Percentiles rank a stretch among this genome's conserved stretches.
Conservation (phyloP, 1,139 yeast species). For the Diutina sp. region DNA sequence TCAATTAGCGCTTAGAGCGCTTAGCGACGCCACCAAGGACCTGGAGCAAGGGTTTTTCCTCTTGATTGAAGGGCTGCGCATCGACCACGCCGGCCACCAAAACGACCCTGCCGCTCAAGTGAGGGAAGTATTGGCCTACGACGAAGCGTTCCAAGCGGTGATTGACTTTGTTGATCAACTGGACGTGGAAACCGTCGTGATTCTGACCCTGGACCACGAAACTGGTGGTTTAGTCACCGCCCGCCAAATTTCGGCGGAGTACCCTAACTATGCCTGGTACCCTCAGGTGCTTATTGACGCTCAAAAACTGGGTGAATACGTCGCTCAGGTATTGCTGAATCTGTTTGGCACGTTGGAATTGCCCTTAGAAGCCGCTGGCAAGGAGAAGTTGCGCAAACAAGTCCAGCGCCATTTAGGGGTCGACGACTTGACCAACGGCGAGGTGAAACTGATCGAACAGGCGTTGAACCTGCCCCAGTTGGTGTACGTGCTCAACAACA, state of each 20-base stretch:
- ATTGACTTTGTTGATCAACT: conserved; percentile 48
- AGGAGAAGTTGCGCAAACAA: conserved; percentile 12
- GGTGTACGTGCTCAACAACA: conserved; percentile 36
- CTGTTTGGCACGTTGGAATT: not conserved
- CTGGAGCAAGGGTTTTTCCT: conserved; percentile 72
- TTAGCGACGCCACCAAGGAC: conserved; percentile 50
- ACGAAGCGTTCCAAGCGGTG: conserved; percentile 61
- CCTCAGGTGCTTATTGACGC: conserved; percentile 53
- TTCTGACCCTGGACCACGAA: conserved; percentile 82
- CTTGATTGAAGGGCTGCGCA: conserved; percentile 76
- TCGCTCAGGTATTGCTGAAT: conserved; percentile 18
- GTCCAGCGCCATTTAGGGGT: conserved; percentile 51
- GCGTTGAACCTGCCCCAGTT: conserved; percentile 11
- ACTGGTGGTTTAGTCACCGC: conserved; percentile 68
- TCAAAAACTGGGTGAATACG: conserved; percentile 61
- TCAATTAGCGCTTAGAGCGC: conserved; percentile 50
- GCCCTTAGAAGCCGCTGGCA: not conserved
- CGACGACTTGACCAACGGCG: conserved; percentile 35
- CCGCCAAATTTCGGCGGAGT: conserved; percentile 6
- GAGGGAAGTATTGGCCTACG: conserved; percentile 64
- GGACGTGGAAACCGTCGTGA: conserved; percentile 58
- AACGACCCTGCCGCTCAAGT: conserved; percentile 87
- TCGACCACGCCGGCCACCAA: conserved; percentile 85
- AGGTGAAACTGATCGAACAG: conserved; percentile 21
- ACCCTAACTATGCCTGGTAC: conserved; percentile 43